Evolutionary conservation across 2,329 filamentous ascomycete genomes (phyloP).

Genomic region (Fusarium sp.): DNA sequence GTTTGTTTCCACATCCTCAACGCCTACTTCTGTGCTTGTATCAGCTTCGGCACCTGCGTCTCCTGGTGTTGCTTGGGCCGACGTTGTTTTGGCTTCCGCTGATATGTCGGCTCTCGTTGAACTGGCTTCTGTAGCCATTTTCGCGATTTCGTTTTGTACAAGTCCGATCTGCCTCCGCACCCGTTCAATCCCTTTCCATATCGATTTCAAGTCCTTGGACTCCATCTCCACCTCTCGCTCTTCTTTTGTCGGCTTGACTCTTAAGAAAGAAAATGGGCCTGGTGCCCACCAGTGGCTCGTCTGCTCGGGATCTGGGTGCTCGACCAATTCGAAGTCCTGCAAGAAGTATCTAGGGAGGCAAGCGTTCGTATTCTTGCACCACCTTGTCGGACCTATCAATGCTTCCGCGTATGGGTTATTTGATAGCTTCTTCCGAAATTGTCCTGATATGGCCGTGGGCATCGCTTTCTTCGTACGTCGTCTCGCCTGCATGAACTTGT

Average conservation of each 20-base stretch:
- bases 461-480: conserved; percentile 53
- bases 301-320: conserved; percentile 65
- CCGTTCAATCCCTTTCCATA: neutral
- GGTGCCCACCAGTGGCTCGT: conserved; percentile 66
- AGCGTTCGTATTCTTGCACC: conserved; percentile 60
- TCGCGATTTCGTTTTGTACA: neutral
- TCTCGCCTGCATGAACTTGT: conserved; percentile 57
- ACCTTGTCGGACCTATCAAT: conserved; percentile 68
- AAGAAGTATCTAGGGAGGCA: conserved; percentile 70
- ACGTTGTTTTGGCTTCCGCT: neutral
- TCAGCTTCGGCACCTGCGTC: neutral
- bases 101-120: neutral
- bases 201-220: neutral
- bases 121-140: neutral
- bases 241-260: conserved; percentile 27
- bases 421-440: conserved; percentile 67
- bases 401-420: conserved; percentile 73
- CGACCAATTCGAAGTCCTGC: conserved; percentile 66
- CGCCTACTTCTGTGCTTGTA: neutral
- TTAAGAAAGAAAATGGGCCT: conserved; percentile 48
- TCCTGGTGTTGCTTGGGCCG: neutral
- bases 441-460: conserved; percentile 45
- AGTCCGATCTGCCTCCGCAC: neutral
- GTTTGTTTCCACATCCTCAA: neutral
- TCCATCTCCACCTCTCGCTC: neutral